Conservation (phyloP, 192 early-diverging fungal species). For the Cladochytrium replicatum region DNA sequence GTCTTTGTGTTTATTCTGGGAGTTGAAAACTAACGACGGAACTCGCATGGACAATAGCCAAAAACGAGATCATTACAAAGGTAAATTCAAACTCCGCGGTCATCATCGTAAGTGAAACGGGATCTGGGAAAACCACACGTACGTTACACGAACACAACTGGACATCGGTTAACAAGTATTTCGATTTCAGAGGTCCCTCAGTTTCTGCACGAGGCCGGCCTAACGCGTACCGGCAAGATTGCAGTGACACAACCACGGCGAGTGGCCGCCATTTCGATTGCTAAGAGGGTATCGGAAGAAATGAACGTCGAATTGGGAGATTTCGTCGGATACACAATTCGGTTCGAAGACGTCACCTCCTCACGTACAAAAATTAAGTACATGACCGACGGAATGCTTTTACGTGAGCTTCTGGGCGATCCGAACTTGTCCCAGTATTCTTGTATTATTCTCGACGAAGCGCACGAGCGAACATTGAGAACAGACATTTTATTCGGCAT, state of each 20-base stretch:
- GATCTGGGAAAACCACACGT: conserved; percentile 73
- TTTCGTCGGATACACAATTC: conserved; percentile 86
- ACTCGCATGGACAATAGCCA: no score
- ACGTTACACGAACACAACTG: conserved; percentile 2
- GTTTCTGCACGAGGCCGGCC: conserved; percentile 64
- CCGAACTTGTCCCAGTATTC: conserved; percentile 64
- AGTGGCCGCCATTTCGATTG: conserved; percentile 47
- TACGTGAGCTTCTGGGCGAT: conserved; percentile 84
- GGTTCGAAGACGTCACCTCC: conserved; percentile 89
- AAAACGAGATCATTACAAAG: conserved; percentile 25
- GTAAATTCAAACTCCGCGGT: conserved; percentile 35
- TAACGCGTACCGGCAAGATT: conserved; percentile 34
- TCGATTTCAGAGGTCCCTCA: conserved; percentile 81
- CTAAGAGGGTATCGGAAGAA: conserved; percentile 48
- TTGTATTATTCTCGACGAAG: conserved; percentile 89
- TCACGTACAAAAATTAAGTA: conserved; percentile 75
- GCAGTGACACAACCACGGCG: conserved; percentile 44
- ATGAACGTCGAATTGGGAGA: conserved; percentile 29
- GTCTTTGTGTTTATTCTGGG: no score
- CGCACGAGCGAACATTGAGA: conserved; percentile 93
- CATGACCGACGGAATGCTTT: conserved; percentile 93
- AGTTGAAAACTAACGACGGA: no score
- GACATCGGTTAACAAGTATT: conserved; percentile 1
- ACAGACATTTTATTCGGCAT: conserved; percentile 97
- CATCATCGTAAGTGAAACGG: conserved; percentile 71